A percentile compares a stretch with the other conserved stretches of the same genome.
phyloP scores from a whole-genome alignment of 1,284 basidiomycete species.

The Rhizopogon parksii region DNA sequence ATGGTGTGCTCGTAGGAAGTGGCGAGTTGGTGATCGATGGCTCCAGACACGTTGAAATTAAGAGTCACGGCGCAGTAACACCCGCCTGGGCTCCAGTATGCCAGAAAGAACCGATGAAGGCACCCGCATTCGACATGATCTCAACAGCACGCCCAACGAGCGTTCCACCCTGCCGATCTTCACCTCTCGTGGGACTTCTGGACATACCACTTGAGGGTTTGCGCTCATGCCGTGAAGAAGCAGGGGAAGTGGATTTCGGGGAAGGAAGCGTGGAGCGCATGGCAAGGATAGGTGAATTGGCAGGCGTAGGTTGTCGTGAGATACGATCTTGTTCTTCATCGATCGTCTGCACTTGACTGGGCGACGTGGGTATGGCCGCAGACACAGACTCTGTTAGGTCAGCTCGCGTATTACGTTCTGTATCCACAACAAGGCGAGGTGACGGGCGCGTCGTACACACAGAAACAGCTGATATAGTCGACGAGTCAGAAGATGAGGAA shows the following conservation, averaged over 20 bases:
- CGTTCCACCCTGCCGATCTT: slow-evolving; percentile 32
- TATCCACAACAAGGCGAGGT: slow-evolving; percentile 24
- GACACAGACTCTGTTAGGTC: slow-evolving; percentile 16
- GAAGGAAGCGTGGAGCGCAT: slow-evolving; percentile 12
- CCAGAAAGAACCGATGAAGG: slow-evolving; percentile 50
- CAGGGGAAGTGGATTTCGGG: slow-evolving; percentile 1
- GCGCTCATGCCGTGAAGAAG: slow-evolving; percentile 20
- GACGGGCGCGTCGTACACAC: slow-evolving; percentile 14
- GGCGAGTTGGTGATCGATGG: too few species aligned
- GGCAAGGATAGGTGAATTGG: slow-evolving; percentile 28
- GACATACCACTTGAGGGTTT: slow-evolving; percentile 20
- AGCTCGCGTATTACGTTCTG: slow-evolving; percentile 25
- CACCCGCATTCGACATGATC: slow-evolving; percentile 59
- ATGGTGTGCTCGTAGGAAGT: not conserved
- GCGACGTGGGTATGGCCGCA: slow-evolving; percentile 8
- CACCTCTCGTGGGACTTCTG: slow-evolving; percentile 23
- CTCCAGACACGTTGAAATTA: not conserved
- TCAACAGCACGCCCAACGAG: slow-evolving; percentile 67
- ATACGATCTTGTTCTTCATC: slow-evolving; percentile 27
- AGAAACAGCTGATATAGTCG: slow-evolving; percentile 11
- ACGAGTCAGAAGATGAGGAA: slow-evolving; percentile 26
- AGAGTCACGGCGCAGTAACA: slow-evolving; percentile 17
- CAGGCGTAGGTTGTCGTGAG: slow-evolving; percentile 23
- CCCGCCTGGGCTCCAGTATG: slow-evolving; percentile 17
- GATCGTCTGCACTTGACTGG: slow-evolving; percentile 1